Percentiles rank a stretch among this genome's conserved stretches.
Evolutionary conservation across 2,329 filamentous ascomycete genomes (phyloP).

Genomic region (Lomentospora prolificans): DNA sequence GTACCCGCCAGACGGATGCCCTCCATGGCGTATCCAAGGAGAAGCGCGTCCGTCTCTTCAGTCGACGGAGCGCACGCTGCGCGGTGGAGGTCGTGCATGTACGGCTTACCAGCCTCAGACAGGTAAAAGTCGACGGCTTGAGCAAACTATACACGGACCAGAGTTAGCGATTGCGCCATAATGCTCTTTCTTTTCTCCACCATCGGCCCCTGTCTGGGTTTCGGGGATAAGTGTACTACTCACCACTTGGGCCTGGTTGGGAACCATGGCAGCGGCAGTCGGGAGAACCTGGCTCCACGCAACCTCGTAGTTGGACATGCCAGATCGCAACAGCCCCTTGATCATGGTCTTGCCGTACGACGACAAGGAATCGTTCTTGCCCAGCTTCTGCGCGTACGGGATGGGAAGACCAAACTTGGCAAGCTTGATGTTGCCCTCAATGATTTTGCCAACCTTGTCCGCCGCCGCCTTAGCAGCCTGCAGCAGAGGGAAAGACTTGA

Average conservation of each 20-base stretch:
- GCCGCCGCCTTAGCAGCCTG: slow-evolving; percentile 48
- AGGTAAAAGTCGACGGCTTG: slow-evolving; percentile 67
- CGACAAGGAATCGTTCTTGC: slow-evolving; percentile 44
- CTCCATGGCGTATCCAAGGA: slow-evolving; percentile 64
- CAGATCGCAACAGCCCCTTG: slow-evolving; percentile 53
- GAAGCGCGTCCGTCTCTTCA: slow-evolving; percentile 49
- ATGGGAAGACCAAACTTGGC: slow-evolving; percentile 38
- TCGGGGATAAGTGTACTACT: slow-evolving; percentile 16
- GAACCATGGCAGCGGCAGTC: slow-evolving; percentile 54
- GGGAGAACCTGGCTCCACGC: slow-evolving; percentile 64
- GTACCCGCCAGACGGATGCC: slow-evolving; percentile 59
- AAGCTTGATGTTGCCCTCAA: slow-evolving; percentile 57
- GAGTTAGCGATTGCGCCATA: too few species aligned
- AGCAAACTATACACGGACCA: slow-evolving; percentile 42
- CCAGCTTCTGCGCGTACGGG: slow-evolving; percentile 39
- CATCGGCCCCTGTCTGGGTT: too few species aligned
- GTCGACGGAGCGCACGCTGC: slow-evolving; percentile 45
- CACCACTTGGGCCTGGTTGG: slow-evolving; percentile 60
- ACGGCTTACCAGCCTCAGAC: slow-evolving; percentile 39
- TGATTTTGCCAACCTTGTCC: slow-evolving; percentile 46
- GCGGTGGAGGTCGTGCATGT: slow-evolving; percentile 51
- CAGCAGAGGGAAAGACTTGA: slow-evolving; percentile 55
- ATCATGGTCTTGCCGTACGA: slow-evolving; percentile 58
- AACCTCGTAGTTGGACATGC: slow-evolving; percentile 54
- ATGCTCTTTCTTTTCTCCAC: too few species aligned